Percentiles rank a stretch among this genome's conserved stretches.
Conservation (phyloP, 805 yeast species). For the Teunomyces pallodes region DNA sequence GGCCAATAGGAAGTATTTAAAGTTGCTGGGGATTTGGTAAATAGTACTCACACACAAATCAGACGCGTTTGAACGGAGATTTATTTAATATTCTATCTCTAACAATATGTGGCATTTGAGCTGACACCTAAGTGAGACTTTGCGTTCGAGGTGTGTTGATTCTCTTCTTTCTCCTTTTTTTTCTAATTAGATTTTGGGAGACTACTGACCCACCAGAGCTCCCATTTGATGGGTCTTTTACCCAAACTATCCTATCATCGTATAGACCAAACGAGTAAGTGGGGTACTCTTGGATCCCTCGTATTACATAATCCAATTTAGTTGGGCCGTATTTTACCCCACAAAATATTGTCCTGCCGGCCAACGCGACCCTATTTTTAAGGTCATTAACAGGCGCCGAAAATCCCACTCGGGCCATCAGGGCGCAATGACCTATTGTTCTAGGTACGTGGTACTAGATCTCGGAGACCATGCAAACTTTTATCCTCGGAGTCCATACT, state of each 20-base stretch:
- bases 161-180: too few relatives aligned
- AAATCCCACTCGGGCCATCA: background rate
- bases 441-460: background rate
- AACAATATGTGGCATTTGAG: too few relatives aligned
- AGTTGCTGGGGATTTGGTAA: too few relatives aligned
- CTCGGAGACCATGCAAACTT: background rate
- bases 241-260: background rate
- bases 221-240: background rate
- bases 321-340: slow-evolving; percentile 1
- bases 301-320: background rate
- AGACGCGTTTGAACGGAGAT: too few relatives aligned
- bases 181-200: too few relatives aligned
- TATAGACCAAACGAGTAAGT: background rate
- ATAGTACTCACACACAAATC: too few relatives aligned
- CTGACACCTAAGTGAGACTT: too few relatives aligned
- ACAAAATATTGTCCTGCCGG: slow-evolving; percentile 1
- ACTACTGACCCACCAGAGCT: background rate
- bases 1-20: too few relatives aligned
- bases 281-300: background rate
- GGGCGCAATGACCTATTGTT: background rate
- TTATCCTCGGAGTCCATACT: background rate
- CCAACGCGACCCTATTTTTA: background rate
- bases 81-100: too few relatives aligned
- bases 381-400: background rate
- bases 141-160: too few relatives aligned